Conservation (phyloP, 495 filamentous ascomycete genomes). For the Penicillium arizonense region DNA sequence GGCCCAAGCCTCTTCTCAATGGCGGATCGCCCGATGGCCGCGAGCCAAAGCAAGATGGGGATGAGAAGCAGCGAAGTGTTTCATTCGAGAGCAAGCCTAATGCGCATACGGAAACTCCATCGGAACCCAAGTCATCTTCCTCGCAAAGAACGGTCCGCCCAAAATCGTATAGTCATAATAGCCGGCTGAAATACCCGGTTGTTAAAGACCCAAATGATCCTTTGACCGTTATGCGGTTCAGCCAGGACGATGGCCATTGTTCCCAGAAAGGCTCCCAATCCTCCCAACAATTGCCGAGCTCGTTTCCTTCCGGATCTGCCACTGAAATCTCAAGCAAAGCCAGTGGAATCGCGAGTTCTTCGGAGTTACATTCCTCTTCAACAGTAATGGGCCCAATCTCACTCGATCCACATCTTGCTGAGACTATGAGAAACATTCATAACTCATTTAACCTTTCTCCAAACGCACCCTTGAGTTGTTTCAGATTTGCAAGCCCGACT, state of each 20-base stretch:
- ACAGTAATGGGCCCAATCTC: constrained; percentile 8
- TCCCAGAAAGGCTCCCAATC: constrained; percentile 36
- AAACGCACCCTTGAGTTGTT: constrained; percentile 20
- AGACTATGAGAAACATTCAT: constrained; percentile 20
- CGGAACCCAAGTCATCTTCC: constrained; percentile 22
- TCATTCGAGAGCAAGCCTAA: constrained; percentile 1
- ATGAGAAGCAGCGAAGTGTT: constrained; percentile 1
- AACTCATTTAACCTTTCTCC: constrained; percentile 30
- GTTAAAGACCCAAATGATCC: constrained; percentile 76
- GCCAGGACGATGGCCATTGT: constrained; percentile 56
- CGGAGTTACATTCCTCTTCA: constrained; percentile 22
- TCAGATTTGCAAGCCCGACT: constrained; percentile 25
- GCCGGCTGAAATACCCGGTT: constrained; percentile 62
- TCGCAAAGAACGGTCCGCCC: constrained; percentile 29
- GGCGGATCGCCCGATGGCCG: background rate
- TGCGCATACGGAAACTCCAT: background rate
- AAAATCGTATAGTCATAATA: constrained; percentile 24
- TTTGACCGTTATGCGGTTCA: constrained; percentile 62
- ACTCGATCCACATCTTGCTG: constrained; percentile 22
- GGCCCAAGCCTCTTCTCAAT: constrained; percentile 22
- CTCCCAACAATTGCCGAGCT: constrained; percentile 13
- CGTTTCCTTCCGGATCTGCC: constrained; percentile 12
- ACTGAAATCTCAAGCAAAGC: constrained; percentile 5
- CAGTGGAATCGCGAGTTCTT: constrained; percentile 12
- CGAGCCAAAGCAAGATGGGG: background rate